phyloP scores from a whole-genome alignment of 164 flowering plant genomes.

The Akebia trifoliata region DNA sequence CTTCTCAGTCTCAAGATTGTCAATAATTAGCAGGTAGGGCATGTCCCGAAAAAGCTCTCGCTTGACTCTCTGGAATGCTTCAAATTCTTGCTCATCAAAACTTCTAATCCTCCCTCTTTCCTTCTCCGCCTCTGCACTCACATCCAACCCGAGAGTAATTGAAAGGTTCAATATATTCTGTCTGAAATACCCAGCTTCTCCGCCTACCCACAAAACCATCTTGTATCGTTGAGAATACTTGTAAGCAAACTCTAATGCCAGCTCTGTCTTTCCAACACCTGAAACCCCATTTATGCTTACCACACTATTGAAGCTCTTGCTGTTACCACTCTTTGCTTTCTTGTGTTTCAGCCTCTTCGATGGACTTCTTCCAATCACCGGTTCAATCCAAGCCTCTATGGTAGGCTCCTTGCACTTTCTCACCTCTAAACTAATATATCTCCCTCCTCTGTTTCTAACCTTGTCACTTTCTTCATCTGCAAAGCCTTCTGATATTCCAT shows the following conservation, averaged over 20 bases:
- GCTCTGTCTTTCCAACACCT: slow-evolving; percentile 81
- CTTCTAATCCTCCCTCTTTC: slow-evolving; percentile 76
- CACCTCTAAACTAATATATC: slow-evolving; percentile 58
- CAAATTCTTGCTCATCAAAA: slow-evolving; percentile 85
- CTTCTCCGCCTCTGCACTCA: slow-evolving; percentile 78
- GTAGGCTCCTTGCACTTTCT: slow-evolving; percentile 62
- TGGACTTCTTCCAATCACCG: slow-evolving; percentile 52
- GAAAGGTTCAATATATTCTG: slow-evolving; percentile 77
- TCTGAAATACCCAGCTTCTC: slow-evolving; percentile 75
- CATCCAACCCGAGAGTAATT: slow-evolving; percentile 60
- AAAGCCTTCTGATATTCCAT: slow-evolving; percentile 54
- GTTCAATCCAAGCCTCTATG: slow-evolving; percentile 68
- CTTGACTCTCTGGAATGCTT: slow-evolving; percentile 83
- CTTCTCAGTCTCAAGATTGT: slow-evolving; percentile 73
- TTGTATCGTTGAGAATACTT: slow-evolving; percentile 69
- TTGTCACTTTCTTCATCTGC: slow-evolving; percentile 62
- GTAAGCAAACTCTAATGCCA: slow-evolving; percentile 83
- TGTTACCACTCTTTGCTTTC: slow-evolving; percentile 55
- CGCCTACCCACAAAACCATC: slow-evolving; percentile 90
- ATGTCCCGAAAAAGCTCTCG: slow-evolving; percentile 76
- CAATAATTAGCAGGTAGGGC: slow-evolving; percentile 77
- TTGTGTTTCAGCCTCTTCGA: slow-evolving; percentile 53
- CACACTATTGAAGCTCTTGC: slow-evolving; percentile 43
- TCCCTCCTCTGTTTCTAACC: slow-evolving; percentile 33
- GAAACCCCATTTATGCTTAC: slow-evolving; percentile 65